Evolutionary conservation across 2,329 filamentous ascomycete genomes (phyloP).

Genomic region (Aspergillus pseudoviridinutans): DNA sequence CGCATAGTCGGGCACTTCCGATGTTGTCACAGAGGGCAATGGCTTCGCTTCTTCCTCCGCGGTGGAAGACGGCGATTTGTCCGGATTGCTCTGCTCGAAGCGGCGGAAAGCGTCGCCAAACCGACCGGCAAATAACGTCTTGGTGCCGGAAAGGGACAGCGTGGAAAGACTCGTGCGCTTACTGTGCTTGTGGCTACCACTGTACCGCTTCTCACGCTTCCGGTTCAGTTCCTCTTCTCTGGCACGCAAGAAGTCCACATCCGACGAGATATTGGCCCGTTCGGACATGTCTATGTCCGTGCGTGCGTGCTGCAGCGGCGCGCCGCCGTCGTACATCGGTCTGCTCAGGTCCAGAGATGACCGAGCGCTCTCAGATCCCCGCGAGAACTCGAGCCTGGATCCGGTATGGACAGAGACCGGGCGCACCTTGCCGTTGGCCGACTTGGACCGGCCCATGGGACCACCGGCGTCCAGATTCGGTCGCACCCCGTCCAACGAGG

Average conservation of each 20-base stretch:
- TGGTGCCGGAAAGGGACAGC: conserved; percentile 67
- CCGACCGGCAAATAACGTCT: conserved; percentile 77
- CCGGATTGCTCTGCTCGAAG: conserved; percentile 63
- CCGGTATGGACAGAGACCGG: conserved; percentile 81
- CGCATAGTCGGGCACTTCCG: conserved; percentile 65
- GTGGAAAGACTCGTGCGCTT: conserved; percentile 71
- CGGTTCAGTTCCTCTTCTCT: conserved; percentile 64
- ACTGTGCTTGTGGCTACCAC: conserved; percentile 56
- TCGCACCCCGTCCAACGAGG: conserved; percentile 68
- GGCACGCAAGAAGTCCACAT: conserved; percentile 76
- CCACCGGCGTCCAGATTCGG: conserved; percentile 62
- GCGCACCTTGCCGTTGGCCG: conserved; percentile 63
- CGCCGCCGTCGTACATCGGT: conserved; percentile 34
- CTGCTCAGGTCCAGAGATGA: conserved; percentile 33
- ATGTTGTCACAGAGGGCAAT: conserved; percentile 69
- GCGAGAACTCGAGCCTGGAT: conserved; percentile 75
- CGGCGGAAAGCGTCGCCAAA: conserved; percentile 93
- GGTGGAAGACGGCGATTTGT: conserved; percentile 37
- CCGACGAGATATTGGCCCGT: conserved; percentile 64
- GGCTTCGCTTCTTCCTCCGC: conserved; percentile 41
- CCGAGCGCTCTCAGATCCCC: conserved; percentile 65
- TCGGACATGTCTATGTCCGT: conserved; percentile 34
- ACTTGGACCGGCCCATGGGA: conserved; percentile 55
- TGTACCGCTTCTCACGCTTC: conserved; percentile 53
- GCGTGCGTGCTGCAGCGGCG: conserved; percentile 30